A percentile compares a stretch with the other conserved stretches of the same genome.
These are phyloP conservation scores for Escallonia herrerae DNA, from an alignment of 129 eudicot species.

Conservation along the genomic window DNA sequence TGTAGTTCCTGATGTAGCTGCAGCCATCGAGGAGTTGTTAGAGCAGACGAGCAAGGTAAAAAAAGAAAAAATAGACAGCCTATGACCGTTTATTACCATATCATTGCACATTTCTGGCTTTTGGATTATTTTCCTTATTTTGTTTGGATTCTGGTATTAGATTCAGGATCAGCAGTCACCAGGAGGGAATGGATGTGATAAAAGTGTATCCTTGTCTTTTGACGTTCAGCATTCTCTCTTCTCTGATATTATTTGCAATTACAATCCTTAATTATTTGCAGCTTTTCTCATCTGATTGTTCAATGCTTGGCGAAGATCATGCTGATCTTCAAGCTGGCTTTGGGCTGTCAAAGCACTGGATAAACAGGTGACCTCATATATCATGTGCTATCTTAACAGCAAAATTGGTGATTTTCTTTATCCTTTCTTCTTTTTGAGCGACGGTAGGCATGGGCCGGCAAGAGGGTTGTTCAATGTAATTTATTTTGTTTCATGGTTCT, in stretches of 20 bases:
- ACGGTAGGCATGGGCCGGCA: too few relatives aligned
- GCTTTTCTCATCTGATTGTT: conserved; percentile 54
- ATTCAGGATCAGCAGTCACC: conserved; percentile 64
- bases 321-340: conserved; percentile 43
- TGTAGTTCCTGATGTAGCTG: conserved; percentile 97
- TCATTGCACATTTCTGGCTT: not conserved
- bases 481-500: too few relatives aligned
- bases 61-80: not conserved
- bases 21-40: conserved; percentile 85
- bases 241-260: conserved; percentile 5
- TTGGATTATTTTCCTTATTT: not conserved
- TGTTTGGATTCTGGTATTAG: conserved; percentile 29
- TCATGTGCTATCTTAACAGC: not conserved
- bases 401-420: not conserved
- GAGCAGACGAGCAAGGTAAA: conserved; percentile 91
- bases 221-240: conserved; percentile 2
- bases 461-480: too few relatives aligned
- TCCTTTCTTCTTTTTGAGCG: not conserved
- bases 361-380: conserved; percentile 47
- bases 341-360: conserved; percentile 62
- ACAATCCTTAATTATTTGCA: conserved; percentile 23
- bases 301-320: conserved; percentile 43
- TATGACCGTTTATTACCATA: not conserved
- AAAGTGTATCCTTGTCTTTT: conserved; percentile 41
- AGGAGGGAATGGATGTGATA: conserved; percentile 36